phyloP scores from a whole-genome alignment of 2,329 filamentous ascomycete genomes.

The Aspergillus carbonarius region DNA sequence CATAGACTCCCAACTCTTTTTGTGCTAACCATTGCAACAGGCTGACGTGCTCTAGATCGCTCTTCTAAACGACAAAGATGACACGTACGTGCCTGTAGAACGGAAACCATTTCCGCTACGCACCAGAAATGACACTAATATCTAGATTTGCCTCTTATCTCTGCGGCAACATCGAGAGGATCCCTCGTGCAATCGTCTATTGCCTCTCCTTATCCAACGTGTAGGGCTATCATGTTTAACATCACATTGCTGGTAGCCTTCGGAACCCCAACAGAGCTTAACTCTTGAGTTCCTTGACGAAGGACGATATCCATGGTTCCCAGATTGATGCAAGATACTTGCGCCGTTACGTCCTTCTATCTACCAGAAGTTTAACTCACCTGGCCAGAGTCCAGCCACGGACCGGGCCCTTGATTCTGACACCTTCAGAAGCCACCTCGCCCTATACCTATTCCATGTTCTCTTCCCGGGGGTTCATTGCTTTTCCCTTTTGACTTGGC shows the following conservation, averaged over 20 bases:
- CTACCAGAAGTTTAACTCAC: constrained; percentile 1
- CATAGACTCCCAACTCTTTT: constrained; percentile 14
- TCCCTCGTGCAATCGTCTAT: not conserved
- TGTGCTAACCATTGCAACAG: constrained; percentile 6
- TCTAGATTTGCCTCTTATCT: not conserved
- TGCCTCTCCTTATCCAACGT: not conserved
- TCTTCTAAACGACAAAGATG: not conserved
- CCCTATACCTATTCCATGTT: constrained; percentile 11
- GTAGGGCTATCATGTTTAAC: not conserved
- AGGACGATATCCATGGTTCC: not conserved
- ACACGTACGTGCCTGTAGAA: too few species aligned
- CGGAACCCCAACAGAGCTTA: not conserved
- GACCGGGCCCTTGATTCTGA: not conserved
- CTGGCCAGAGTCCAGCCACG: constrained; percentile 7
- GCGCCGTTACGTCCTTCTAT: constrained; percentile 14
- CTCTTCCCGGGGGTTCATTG: not conserved
- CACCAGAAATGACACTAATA: not conserved
- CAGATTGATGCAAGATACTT: not conserved
- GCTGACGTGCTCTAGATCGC: constrained; percentile 7
- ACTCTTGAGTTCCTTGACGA: not conserved
- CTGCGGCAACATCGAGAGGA: not conserved
- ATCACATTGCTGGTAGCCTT: not conserved
- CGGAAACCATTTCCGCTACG: not conserved
- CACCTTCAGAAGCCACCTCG: not conserved
- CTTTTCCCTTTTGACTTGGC: not conserved